Evolutionary conservation across 148 eudicot genomes (phyloP).

Genomic region (Silene conica): DNA sequence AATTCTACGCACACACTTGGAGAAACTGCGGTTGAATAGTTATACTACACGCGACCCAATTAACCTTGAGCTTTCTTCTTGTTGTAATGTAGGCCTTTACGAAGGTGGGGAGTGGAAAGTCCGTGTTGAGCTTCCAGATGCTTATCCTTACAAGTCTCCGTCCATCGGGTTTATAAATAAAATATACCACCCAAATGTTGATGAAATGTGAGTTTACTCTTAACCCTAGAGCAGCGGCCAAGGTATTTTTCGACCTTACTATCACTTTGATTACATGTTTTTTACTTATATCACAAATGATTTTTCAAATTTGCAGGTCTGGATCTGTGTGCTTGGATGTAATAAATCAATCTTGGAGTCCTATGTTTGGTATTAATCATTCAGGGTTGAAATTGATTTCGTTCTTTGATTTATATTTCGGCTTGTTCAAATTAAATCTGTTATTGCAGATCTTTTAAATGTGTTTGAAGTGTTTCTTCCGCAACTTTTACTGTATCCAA

Average conservation of each 20-base stretch:
- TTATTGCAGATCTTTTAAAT: constrained; percentile 52
- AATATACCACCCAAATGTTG: constrained; percentile 87
- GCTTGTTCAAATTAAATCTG: background rate
- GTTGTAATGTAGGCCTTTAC: constrained; percentile 48
- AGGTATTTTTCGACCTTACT: background rate
- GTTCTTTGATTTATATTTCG: background rate
- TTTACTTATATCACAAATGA: constrained; percentile 4
- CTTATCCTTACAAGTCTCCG: constrained; percentile 90
- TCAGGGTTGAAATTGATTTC: background rate
- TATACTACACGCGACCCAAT: background rate
- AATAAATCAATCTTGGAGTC: constrained; percentile 93
- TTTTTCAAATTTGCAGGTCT: constrained; percentile 46
- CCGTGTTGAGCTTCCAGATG: constrained; percentile 81
- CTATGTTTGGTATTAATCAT: constrained; percentile 69
- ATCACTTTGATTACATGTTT: background rate
- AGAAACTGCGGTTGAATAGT: no score
- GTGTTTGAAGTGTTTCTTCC: constrained; percentile 79
- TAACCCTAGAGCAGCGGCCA: constrained; percentile 4
- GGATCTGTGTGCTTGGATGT: constrained; percentile 94
- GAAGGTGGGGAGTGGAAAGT: constrained; percentile 91
- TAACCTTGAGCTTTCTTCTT: constrained; percentile 6
- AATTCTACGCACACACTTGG: no score
- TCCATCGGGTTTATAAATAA: constrained; percentile 77
- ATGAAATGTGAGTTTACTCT: constrained; percentile 58
- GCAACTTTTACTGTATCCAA: constrained; percentile 67